Conservation (phyloP, 495 filamentous ascomycete species). For the Tuber melanosporum region DNA sequence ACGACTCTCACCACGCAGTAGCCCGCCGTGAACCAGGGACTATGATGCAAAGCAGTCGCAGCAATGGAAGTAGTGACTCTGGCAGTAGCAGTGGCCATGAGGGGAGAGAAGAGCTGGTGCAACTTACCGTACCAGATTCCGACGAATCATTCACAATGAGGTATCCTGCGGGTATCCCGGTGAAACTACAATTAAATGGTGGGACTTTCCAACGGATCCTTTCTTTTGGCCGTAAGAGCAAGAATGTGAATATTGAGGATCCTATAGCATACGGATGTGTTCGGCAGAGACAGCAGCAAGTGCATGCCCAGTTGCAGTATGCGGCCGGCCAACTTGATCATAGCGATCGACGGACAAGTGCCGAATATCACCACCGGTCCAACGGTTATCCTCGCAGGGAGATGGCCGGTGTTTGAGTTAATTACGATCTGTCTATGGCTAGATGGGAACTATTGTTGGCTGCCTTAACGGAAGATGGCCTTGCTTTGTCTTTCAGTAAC, state of each 20-base stretch:
- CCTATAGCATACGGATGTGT: slow-evolving; percentile 38
- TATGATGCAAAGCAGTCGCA: slow-evolving; percentile 36
- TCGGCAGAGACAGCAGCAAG: slow-evolving; percentile 40
- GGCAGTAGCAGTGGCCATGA: slow-evolving; percentile 32
- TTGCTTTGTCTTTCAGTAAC: neutral
- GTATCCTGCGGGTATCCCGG: slow-evolving; percentile 37
- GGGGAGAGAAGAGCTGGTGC: slow-evolving; percentile 34
- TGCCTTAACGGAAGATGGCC: neutral
- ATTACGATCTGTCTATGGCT: neutral
- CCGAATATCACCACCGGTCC: slow-evolving; percentile 32
- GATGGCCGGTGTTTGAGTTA: slow-evolving; percentile 2
- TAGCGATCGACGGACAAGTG: slow-evolving; percentile 28
- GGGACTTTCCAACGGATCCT: slow-evolving; percentile 26
- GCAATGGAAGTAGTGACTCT: slow-evolving; percentile 36
- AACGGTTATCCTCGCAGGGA: neutral
- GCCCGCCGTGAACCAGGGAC: slow-evolving; percentile 36
- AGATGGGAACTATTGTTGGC: neutral
- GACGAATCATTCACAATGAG: slow-evolving; percentile 41
- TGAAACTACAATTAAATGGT: slow-evolving; percentile 41
- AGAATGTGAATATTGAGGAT: slow-evolving; percentile 39
- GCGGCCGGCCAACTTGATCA: slow-evolving; percentile 30
- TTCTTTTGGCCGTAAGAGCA: slow-evolving; percentile 23
- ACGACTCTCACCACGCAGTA: slow-evolving; percentile 29
- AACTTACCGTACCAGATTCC: slow-evolving; percentile 23
- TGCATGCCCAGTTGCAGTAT: slow-evolving; percentile 37